Base-by-base conservation (phyloP, 345 rosid genomes). In the Streptanthus diversifolius region DNA sequence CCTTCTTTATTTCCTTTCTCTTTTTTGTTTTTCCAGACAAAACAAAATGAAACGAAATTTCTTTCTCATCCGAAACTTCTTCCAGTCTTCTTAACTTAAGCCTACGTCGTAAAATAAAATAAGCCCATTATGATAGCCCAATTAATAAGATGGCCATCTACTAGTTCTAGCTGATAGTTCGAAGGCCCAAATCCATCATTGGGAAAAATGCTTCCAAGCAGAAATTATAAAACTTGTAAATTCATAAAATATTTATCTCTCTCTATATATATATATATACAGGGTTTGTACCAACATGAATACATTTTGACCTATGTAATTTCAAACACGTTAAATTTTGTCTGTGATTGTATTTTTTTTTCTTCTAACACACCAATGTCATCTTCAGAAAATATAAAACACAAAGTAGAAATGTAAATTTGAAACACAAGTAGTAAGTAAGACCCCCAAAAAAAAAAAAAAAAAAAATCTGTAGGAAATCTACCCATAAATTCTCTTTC, bases 71-170 rank as follows among this genome's bases (percentile, higher is more conserved):
- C 55, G 7, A 40, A 22, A 25, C 41, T 61, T 30, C 55, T 45
- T 44, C 35, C 29, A 7, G 33, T 43, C 8, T 33, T 2, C n/a
- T n/a, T n/a, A n/a, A n/a, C n/a, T n/a, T 3, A 10, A 14, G 5
- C 4, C 43, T 44, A 10, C 70, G 55, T 53, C 36, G 25, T 40
- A n/a, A 6, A 5, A 39, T 1, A 2, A 15, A 32, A 14, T 9
- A 71, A 49, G 43, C 45, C 76, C 70, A 8, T 40, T 53, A 4
- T 6, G 0, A n/a, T 13, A 21, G 33, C 68, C 35, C 69, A 71
- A 59, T 8, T 32, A n/a, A n/a, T 21, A 9, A 10, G 4, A 70
- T 48, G 49, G 10, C 25, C n/a, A n/a, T n/a, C n/a, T n/a, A n/a
- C n/a, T n/a, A n/a, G n/a, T n/a, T n/a, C n/a, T n/a, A n/a, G n/a